Percentiles rank a stretch among this genome's conserved stretches.
Conservation (phyloP, 768 basidiomycete species). For the Tricholoma sp. region DNA sequence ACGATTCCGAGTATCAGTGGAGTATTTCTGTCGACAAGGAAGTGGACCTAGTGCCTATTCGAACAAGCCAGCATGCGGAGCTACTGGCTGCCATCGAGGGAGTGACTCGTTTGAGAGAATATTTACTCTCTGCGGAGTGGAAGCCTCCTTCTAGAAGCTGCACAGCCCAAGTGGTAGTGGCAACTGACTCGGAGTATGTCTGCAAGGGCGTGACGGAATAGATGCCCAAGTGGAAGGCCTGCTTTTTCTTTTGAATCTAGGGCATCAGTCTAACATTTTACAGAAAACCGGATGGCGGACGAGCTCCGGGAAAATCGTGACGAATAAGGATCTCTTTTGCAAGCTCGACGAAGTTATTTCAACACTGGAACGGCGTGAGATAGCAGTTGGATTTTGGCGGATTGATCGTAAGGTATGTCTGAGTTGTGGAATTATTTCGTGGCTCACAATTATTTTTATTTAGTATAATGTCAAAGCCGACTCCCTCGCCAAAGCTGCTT, state of each 20-base stretch:
- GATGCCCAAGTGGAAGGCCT: conserved; percentile 2
- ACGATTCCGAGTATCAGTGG: conserved; percentile 1
- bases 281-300: not conserved
- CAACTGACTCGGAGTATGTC: conserved; percentile 2
- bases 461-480: not conserved
- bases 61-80: conserved; percentile 13
- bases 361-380: not conserved
- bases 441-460: not conserved
- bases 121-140: not conserved
- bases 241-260: not conserved
- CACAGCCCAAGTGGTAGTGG: not conserved
- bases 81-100: conserved; percentile 10
- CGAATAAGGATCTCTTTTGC: conserved; percentile 1
- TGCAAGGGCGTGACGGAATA: not conserved
- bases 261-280: not conserved
- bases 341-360: not conserved
- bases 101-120: not conserved
- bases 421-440: not conserved
- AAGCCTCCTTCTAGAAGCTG: not conserved
- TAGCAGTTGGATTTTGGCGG: not conserved
- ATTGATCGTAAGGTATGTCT: not conserved
- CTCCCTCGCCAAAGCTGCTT: not conserved
- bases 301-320: not conserved
- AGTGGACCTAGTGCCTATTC: conserved; percentile 4
- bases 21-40: conserved; percentile 8